Conservation (phyloP, 1,284 basidiomycete species). For the Polyporus tsugae region DNA sequence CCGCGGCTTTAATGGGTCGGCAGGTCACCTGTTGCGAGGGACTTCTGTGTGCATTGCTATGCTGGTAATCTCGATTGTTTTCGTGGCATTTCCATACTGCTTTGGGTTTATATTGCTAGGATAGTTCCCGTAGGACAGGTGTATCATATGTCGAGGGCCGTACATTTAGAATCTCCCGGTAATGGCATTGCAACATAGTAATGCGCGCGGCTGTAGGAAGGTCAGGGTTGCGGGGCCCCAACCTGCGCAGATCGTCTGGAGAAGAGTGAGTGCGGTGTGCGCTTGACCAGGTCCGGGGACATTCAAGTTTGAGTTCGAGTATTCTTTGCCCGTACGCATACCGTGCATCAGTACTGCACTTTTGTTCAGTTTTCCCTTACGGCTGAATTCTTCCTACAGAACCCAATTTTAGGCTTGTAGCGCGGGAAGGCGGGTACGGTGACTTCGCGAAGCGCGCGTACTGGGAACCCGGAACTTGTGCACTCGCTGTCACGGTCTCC, state of each 20-base stretch:
- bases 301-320: not conserved
- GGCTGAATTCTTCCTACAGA: not conserved
- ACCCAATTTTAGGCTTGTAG: no score
- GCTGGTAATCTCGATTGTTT: not conserved
- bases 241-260: conserved; percentile 15
- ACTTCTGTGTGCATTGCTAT: not conserved
- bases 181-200: conserved; percentile 17
- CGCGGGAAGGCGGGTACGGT: not conserved
- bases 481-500: no score
- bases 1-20: not conserved
- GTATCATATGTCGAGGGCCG: conserved; percentile 7
- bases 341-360: not conserved
- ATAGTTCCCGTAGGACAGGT: not conserved
- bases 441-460: no score
- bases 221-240: conserved; percentile 14
- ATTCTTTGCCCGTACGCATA: not conserved
- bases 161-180: conserved; percentile 27
- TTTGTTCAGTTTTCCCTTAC: no score
- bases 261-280: conserved; percentile 4
- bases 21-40: not conserved
- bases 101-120: conserved; percentile 8
- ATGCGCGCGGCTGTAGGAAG: conserved; percentile 2
- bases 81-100: not conserved
- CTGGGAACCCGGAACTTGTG: no score
- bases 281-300: not conserved